These are phyloP conservation scores for Obelidium mucronatum DNA, from an alignment of 192 early-diverging fungal species.

Conservation along the genomic window DNA sequence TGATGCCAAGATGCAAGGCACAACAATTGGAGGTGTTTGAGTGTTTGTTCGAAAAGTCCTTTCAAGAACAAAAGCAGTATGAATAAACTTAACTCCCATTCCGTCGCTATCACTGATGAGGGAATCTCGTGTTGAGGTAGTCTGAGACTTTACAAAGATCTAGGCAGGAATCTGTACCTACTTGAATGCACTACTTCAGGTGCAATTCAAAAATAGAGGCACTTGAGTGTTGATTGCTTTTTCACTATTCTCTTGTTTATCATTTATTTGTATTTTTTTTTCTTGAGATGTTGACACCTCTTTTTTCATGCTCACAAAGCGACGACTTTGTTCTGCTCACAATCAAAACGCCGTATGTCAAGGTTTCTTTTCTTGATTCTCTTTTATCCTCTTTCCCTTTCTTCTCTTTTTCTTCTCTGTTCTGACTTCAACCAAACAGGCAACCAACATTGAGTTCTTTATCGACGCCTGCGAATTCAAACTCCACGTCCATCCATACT, in stretches of 20 bases:
- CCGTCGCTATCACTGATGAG: too few species aligned
- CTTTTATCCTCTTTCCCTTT: neutral
- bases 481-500: slow-evolving; percentile 92
- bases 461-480: slow-evolving; percentile 84
- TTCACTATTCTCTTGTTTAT: neutral
- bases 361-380: slow-evolving; percentile 55
- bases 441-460: slow-evolving; percentile 87
- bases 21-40: too few species aligned
- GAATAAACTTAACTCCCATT: too few species aligned
- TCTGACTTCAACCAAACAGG: slow-evolving; percentile 46
- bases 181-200: too few species aligned
- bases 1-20: too few species aligned
- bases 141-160: too few species aligned
- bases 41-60: too few species aligned
- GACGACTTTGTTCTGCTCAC: slow-evolving; percentile 74
- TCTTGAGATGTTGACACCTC: slow-evolving; percentile 86
- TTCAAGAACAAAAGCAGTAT: too few species aligned
- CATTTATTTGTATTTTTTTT: neutral
- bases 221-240: neutral
- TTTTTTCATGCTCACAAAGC: slow-evolving; percentile 81
- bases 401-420: neutral
- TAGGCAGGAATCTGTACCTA: too few species aligned
- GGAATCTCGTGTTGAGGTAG: too few species aligned
- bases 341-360: slow-evolving; percentile 85
- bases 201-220: too few species aligned